Conservation (phyloP, 768 basidiomycete species). For the Jaapia argillacea region DNA sequence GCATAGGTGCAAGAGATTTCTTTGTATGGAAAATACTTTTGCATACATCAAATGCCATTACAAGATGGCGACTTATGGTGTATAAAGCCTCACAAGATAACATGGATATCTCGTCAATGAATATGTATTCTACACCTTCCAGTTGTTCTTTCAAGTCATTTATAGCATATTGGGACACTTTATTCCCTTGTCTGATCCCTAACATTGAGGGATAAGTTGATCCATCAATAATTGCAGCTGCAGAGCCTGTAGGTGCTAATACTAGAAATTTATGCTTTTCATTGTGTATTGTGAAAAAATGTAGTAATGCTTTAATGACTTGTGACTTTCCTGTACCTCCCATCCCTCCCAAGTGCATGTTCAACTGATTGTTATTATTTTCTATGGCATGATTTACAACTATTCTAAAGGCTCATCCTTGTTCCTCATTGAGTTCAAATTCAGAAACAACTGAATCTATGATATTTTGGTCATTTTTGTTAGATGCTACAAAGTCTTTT, state of each 20-base stretch:
- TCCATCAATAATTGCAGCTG: conserved; percentile 4
- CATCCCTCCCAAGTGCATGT: conserved; percentile 7
- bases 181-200: background rate
- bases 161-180: background rate
- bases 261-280: background rate
- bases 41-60: conserved; percentile 1
- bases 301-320: conserved; percentile 3
- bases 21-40: conserved; percentile 1
- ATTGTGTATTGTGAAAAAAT: conserved; percentile 1
- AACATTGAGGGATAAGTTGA: conserved; percentile 4
- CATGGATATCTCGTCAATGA: conserved; percentile 10
- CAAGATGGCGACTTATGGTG: conserved; percentile 1
- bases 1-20: conserved; percentile 7
- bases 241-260: conserved; percentile 5
- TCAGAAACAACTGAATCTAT: background rate
- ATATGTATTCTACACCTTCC: background rate
- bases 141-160: background rate
- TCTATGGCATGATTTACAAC: conserved; percentile 1
- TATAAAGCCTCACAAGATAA: conserved; percentile 1
- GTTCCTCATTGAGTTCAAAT: conserved; percentile 4
- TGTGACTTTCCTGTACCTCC: conserved; percentile 7
- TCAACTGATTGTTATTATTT: background rate
- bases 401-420: conserved; percentile 4
- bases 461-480: background rate
- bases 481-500: background rate